A percentile compares a stretch with the other conserved stretches of the same genome.
phyloP scores from a whole-genome alignment of 371 early-diverging fungal genomes.

The Amoeboaphelidium occidentale region DNA sequence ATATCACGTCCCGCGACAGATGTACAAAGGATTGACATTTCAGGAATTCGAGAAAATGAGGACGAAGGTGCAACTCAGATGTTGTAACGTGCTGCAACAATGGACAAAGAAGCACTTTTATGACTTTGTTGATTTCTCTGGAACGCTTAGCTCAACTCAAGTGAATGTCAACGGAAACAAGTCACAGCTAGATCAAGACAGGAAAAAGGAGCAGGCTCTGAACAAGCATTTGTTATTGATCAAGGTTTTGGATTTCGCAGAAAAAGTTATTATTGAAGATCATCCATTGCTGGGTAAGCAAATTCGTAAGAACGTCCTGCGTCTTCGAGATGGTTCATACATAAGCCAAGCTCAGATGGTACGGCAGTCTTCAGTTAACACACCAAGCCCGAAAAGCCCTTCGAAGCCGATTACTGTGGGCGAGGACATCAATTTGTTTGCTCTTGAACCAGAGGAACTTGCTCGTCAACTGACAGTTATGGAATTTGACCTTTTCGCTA shows the following conservation, averaged over 20 bases:
- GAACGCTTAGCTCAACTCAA: neutral
- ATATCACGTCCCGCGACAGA: slow-evolving; percentile 3
- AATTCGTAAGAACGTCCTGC: slow-evolving; percentile 7
- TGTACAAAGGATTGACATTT: neutral
- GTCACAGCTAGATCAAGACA: no score
- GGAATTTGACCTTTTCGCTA: neutral
- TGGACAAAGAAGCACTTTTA: slow-evolving; percentile 13
- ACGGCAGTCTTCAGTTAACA: neutral
- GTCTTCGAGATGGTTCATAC: slow-evolving; percentile 6
- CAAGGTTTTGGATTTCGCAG: slow-evolving; percentile 6
- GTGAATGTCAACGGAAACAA: neutral
- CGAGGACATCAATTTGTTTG: neutral
- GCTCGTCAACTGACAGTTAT: neutral
- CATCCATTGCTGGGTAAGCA: slow-evolving; percentile 9
- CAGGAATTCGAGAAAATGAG: slow-evolving; percentile 9
- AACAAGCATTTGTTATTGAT: neutral
- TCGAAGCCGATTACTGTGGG: neutral
- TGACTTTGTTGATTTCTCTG: slow-evolving; percentile 6
- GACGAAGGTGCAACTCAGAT: slow-evolving; percentile 10
- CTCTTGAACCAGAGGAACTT: neutral
- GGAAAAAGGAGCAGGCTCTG: slow-evolving; percentile 1
- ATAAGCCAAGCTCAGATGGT: no score
- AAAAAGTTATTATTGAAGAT: slow-evolving; percentile 9
- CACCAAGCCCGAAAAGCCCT: neutral
- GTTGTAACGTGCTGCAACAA: slow-evolving; percentile 13